phyloP scores from a whole-genome alignment of 148 eudicot genomes.

The Vaccinium darrowii region DNA sequence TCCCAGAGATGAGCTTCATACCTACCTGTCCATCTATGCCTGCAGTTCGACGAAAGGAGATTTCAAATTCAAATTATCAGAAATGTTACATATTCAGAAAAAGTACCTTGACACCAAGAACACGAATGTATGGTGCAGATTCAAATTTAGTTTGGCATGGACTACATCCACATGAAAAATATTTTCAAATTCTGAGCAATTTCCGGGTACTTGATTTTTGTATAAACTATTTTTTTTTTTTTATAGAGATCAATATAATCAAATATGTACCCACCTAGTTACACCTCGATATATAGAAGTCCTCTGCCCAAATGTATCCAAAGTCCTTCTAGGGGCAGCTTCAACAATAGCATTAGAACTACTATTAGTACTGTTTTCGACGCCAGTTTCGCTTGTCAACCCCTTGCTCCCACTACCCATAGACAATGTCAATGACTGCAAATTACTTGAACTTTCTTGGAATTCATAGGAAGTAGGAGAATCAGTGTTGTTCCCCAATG shows the following conservation, averaged over 20 bases:
- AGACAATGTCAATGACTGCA: constrained; percentile 81
- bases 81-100: background rate
- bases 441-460: constrained; percentile 65
- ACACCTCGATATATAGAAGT: constrained; percentile 96
- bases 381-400: constrained; percentile 47
- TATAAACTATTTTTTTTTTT: background rate
- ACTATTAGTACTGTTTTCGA: constrained; percentile 24
- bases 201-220: background rate
- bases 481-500: constrained; percentile 14
- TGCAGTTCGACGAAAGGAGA: constrained; percentile 13
- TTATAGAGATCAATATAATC: background rate
- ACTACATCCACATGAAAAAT: background rate
- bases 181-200: background rate
- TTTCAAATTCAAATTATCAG: too few relatives aligned
- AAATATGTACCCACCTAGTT: constrained; percentile 50
- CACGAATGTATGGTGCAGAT: background rate
- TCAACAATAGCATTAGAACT: constrained; percentile 46
- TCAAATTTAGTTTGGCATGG: background rate
- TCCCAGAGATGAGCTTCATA: constrained; percentile 96
- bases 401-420: constrained; percentile 78
- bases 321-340: constrained; percentile 74
- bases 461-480: constrained; percentile 32
- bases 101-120: background rate
- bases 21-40: constrained; percentile 97
- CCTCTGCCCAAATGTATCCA: constrained; percentile 93